These are phyloP conservation scores for Epichloe festucae DNA, from an alignment of 2,329 filamentous ascomycete genomes.

Conservation along the genomic window DNA sequence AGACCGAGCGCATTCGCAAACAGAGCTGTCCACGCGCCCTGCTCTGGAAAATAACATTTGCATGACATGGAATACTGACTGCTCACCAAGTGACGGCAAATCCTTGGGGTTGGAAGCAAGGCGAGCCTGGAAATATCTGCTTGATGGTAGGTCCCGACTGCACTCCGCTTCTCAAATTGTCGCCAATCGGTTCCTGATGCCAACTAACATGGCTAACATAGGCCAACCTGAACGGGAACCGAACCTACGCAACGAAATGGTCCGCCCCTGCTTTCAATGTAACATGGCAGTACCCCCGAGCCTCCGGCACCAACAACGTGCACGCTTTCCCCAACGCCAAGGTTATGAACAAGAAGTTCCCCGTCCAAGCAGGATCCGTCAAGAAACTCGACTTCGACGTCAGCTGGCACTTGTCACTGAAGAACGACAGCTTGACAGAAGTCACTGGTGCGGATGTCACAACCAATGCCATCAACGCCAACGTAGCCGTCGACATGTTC, in stretches of 20 bases:
- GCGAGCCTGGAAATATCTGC: slow-evolving; percentile 29
- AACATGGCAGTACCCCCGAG: slow-evolving; percentile 39
- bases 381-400: slow-evolving; percentile 29
- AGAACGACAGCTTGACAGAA: slow-evolving; percentile 22
- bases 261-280: slow-evolving; percentile 36
- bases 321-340: slow-evolving; percentile 43
- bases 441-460: slow-evolving; percentile 23
- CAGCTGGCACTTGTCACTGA: slow-evolving; percentile 35
- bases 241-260: slow-evolving; percentile 32
- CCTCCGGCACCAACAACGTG: slow-evolving; percentile 24
- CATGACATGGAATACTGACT: not conserved
- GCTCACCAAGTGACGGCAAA: slow-evolving; percentile 36
- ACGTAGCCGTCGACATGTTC: slow-evolving; percentile 48
- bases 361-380: slow-evolving; percentile 26
- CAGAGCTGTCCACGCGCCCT: not conserved
- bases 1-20: not conserved
- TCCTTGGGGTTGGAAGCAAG: slow-evolving; percentile 35
- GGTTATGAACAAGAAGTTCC: slow-evolving; percentile 30
- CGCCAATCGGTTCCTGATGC: not conserved
- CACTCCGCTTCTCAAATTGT: not conserved
- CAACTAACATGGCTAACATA: not conserved
- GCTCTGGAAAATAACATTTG: too few species aligned
- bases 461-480: slow-evolving; percentile 31
- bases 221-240: slow-evolving; percentile 21
- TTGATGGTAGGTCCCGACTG: slow-evolving; percentile 35